Percentiles rank a stretch among this genome's conserved stretches.
phyloP scores from a whole-genome alignment of 345 rosid genomes.

The Populus nigra region DNA sequence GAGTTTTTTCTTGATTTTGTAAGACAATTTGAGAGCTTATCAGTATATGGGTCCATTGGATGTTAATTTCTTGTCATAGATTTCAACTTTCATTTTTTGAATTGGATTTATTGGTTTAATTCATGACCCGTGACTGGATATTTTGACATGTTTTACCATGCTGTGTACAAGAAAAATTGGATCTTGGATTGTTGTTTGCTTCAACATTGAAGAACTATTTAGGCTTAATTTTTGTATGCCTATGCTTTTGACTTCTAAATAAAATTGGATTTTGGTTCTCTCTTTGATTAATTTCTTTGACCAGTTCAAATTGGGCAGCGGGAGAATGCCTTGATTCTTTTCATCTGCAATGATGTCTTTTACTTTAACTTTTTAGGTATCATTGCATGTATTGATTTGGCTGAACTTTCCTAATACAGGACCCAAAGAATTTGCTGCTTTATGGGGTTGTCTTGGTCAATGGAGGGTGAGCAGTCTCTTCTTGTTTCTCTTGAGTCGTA shows the following conservation, averaged over 20 bases:
- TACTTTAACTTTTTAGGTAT: neutral
- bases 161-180: neutral
- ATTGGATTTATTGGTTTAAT: neutral
- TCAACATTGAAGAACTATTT: neutral
- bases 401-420: constrained; percentile 35
- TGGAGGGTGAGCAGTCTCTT: constrained; percentile 53
- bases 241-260: neutral
- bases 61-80: neutral
- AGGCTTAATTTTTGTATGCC: neutral
- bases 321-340: neutral
- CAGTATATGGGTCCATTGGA: neutral
- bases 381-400: neutral
- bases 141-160: neutral
- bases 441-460: constrained; percentile 66
- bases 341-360: neutral
- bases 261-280: neutral
- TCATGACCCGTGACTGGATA: neutral
- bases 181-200: neutral
- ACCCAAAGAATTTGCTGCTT: constrained; percentile 54
- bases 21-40: neutral
- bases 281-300: neutral
- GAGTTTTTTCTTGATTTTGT: neutral
- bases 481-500: neutral
- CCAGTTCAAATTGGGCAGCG: neutral
- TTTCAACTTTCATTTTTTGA: neutral